Percentiles rank a stretch among this genome's conserved stretches.
Evolutionary conservation across 176 grass and related monocot species (phyloP).

Genomic region (Zoysia pacifica): DNA sequence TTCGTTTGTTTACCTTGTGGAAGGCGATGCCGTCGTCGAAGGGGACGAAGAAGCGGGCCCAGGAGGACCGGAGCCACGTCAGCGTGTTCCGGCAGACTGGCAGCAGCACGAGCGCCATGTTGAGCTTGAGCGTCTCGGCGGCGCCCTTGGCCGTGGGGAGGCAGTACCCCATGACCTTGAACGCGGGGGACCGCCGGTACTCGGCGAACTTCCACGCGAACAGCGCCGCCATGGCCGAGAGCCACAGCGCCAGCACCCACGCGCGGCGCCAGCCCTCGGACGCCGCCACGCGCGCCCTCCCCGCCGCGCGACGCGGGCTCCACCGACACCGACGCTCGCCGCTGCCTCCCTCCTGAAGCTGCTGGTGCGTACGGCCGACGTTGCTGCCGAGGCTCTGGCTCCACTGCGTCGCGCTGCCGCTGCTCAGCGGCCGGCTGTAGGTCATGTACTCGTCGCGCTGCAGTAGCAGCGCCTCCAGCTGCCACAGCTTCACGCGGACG

Average conservation of each 20-base stretch:
- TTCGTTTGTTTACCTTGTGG: constrained; percentile 68
- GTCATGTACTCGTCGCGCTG: constrained; percentile 97
- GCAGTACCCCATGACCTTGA: constrained; percentile 75
- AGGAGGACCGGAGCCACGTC: constrained; percentile 92
- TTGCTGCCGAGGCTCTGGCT: constrained; percentile 74
- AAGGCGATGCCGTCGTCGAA: constrained; percentile 99
- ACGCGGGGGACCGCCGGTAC: constrained; percentile 58
- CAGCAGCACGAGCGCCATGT: constrained; percentile 72
- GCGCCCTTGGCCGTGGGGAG: constrained; percentile 60
- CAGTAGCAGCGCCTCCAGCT: constrained; percentile 87
- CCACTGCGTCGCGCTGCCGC: constrained; percentile 72
- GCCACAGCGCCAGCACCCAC: constrained; percentile 81
- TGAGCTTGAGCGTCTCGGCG: constrained; percentile 69
- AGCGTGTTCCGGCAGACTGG: constrained; percentile 96
- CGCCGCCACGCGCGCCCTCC: constrained; percentile 44
- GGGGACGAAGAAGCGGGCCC: constrained; percentile 85
- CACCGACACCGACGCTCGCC: neutral
- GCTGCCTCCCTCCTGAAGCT: neutral
- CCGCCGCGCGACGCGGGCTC: neutral
- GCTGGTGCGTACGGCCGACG: neutral
- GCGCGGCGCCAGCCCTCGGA: constrained; percentile 80
- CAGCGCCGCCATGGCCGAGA: constrained; percentile 55
- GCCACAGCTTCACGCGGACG: constrained; percentile 67
- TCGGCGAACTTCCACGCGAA: constrained; percentile 96
- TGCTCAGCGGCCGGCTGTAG: constrained; percentile 93